Evolutionary conservation across 352 stramenopile species (phyloP), one percentile per base, ranked within the genome.

Genomic region (Thraustochytrium sp.): DNA sequence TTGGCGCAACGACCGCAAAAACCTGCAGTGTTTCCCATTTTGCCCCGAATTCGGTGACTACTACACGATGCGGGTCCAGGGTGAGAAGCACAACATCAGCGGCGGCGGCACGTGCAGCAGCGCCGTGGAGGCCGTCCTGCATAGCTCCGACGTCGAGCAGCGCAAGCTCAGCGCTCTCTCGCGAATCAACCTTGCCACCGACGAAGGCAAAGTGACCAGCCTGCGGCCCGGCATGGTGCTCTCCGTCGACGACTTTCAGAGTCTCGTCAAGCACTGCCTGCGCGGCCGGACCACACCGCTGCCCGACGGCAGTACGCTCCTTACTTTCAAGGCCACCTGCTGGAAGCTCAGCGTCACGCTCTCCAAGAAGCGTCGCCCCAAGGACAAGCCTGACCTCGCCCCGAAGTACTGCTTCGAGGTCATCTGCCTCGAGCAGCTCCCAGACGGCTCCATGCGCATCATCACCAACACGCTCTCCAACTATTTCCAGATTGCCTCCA

Each of bases 1-100:
- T 80, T 96, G 92, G 90, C 91, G 92, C 76, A 96, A 96, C 78
- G 92, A 96, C 64, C 91, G 92, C 54, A 96, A 96, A 87, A 96
- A 96, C 78, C 93, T 96, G 49, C 92, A 96, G 84, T 96, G 92
- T 77, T 96, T 96, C 84, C 92, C 92, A 21, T 94, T 92, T 72
- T 96, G 92, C 46, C 92, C 91, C 5, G 92, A 95, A 48, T 91
- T 94, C 48, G 92, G 92, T 23, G 92, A 96, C 65, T 96, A 96
- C 85, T 95, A 80, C 31, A 65, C 11, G 2, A 44, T 80, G 68
- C 48, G 68, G 8, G 34, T 80, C 48, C 76, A 68, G 0, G 46
- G 40, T 8, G 9, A 55, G 38, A 63, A 51, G 9, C 68, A 80
- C 46, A 63, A 13, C 23, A 21, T 68, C 2, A 80, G 68, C 38